Base-by-base conservation (phyloP, 2,329 filamentous ascomycete species). In the Colletotrichum ledebouriae region DNA sequence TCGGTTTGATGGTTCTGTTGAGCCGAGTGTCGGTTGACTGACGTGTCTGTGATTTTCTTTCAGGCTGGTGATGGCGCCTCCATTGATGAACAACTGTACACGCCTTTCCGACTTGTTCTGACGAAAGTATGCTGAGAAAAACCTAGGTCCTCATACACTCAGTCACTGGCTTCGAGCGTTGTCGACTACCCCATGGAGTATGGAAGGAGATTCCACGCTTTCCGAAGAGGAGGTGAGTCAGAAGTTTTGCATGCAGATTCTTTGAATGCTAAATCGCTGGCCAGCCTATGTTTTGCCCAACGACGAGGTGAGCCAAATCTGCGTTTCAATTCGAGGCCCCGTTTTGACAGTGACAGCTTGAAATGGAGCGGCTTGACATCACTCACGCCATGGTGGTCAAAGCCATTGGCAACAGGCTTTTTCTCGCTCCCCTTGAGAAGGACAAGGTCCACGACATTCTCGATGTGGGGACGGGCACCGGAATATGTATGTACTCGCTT, bases 401-500 rank as follows among this genome's bases (percentile, higher is more conserved):
- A n/a, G 57, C 49, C 3, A 52, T 70, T 3, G 63, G 63, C 1
- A 44, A 52, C 41, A 41, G 9, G 22, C 44, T 70, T 10, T 67
- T 15, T 15, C 42, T 46, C 2, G 58, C 67, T 2, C 67, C 67
- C 2, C 34, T 70, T 11, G 20, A 55, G 7, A 60, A 59, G 15
- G 52, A 67, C 1, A 67, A 59, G 58, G 34, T 63, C 0, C 57
- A 67, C 3, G 79, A 79, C 17, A 83, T 89, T 15, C 78, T 89
- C 12, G 87, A 89, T 71, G 78, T 89, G 7, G 86, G 87, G 50
- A 89, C 86, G 7, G 89, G 89, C 15, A 88, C 87, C 0, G 88
- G 57, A 25, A 59, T 49, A 2, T 59, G 57, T 49, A 49, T 1
- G n/a, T 29, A 6, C 10, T 53, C 25, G 25, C 25, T 47, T n/a